Base-by-base conservation (phyloP, 2,329 filamentous ascomycete species). In the Monilinia laxa region DNA sequence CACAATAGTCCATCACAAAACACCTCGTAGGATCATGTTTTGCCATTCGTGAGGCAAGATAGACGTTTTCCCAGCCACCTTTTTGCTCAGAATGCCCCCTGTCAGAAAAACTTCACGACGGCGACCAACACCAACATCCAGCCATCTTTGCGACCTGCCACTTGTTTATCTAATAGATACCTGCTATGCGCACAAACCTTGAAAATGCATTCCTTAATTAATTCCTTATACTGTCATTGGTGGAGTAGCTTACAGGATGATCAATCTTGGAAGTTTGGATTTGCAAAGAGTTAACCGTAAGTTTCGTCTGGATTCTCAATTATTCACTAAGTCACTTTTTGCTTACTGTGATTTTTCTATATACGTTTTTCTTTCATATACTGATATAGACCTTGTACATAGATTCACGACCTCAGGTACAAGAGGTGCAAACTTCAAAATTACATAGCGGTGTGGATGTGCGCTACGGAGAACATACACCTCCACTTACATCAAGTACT, bases 191-290 rank as follows among this genome's bases (percentile, higher is more conserved):
- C 58, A 56, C 20, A 40, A 67, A 58, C 68, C 67, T 62, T 68
- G 68, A 71, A 52, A 68, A 76, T 76, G 73, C 71, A 73, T 70
- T 71, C 68, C 64, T 67, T 65, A 68, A 42, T 67, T 68, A 51
- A 57, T 64, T 73, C 71, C 72, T 73, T 72, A 70, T 70, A 51
- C 69, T 68, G 65, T 65, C 67, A 67, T 68, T 67, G 64, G 62
- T 67, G 63, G 57, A 68, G 40, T 42, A 31, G 25, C 40, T 63
- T 40, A 55, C 28, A 66, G 67, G 67, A 74, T 28, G 64, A 76
- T 75, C 73, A 72, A 74, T 71, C 64, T 72, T 63, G 73, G 68
- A 68, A 65, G 67, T 52, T 64, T 75, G 59, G 70, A 72, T 51
- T 51, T 71, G 51, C 68, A 65, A 54, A 67, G 35, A 42, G 73